These are phyloP conservation scores for Apium graveolens DNA, from an alignment of 129 eudicot genomes.

Conservation along the genomic window DNA sequence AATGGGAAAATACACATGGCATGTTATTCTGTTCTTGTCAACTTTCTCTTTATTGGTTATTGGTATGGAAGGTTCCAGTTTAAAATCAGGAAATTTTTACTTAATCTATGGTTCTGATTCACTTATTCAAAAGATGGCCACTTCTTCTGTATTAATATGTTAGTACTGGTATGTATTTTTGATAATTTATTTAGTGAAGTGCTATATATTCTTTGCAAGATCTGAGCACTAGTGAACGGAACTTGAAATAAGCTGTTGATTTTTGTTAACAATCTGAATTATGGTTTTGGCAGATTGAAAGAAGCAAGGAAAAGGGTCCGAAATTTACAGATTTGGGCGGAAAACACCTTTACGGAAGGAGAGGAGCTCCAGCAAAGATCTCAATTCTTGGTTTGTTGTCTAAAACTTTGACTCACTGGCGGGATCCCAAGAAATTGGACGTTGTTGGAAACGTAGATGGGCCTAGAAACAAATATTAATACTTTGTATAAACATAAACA, in stretches of 20 bases:
- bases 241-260: neutral
- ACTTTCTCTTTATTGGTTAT: neutral
- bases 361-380: constrained; percentile 49
- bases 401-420: constrained; percentile 67
- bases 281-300: constrained; percentile 58
- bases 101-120: neutral
- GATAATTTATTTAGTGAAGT: neutral
- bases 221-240: neutral
- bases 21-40: neutral
- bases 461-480: too few relatives aligned
- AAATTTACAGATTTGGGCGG: constrained; percentile 88
- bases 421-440: constrained; percentile 85
- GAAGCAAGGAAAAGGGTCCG: constrained; percentile 77
- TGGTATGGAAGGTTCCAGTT: neutral
- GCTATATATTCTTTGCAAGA: neutral
- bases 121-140: neutral
- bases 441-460: too few relatives aligned
- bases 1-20: constrained; percentile 90
- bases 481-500: too few relatives aligned
- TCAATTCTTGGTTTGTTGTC: constrained; percentile 63
- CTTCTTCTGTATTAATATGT: neutral
- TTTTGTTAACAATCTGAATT: neutral
- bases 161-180: neutral
- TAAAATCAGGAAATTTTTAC: neutral
- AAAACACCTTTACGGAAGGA: constrained; percentile 62